Percentiles rank a stretch among this genome's conserved stretches.
Evolutionary conservation across 169 alveolate genomes (phyloP).

Genomic region (Plasmodium knowlesi): DNA sequence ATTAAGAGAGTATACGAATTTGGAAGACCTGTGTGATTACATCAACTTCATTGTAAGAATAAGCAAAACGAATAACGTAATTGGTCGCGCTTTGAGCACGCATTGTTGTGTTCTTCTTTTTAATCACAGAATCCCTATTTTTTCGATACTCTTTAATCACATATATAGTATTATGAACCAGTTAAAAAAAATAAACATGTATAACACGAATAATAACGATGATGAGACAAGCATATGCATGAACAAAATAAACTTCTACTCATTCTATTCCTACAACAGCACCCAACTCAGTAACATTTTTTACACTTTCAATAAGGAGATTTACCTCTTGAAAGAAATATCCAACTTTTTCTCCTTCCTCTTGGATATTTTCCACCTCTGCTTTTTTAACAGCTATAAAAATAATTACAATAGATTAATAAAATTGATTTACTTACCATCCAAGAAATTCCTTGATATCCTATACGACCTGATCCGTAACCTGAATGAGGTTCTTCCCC

Average conservation of each 20-base stretch:
- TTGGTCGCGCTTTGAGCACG: slow-evolving; percentile 48
- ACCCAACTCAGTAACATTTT: slow-evolving; percentile 33
- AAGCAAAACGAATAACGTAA: slow-evolving; percentile 67
- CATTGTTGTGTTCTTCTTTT: slow-evolving; percentile 63
- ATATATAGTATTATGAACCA: slow-evolving; percentile 14
- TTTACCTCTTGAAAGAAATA: slow-evolving; percentile 24
- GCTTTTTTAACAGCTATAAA: slow-evolving; percentile 62
- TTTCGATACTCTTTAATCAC: slow-evolving; percentile 52
- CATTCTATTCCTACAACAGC: slow-evolving; percentile 55
- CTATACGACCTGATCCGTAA: not conserved
- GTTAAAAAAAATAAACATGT: not conserved
- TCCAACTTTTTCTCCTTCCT: slow-evolving; percentile 45
- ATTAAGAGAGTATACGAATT: slow-evolving; percentile 42
- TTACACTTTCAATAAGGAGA: slow-evolving; percentile 68
- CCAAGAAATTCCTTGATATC: slow-evolving; percentile 10
- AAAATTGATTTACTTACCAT: slow-evolving; percentile 43
- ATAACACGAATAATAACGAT: not conserved
- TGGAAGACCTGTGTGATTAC: slow-evolving; percentile 74
- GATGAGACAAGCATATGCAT: slow-evolving; percentile 34
- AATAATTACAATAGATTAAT: slow-evolving; percentile 62
- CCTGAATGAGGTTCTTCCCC: slow-evolving; percentile 35
- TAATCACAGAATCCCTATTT: slow-evolving; percentile 72
- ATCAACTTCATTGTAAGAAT: slow-evolving; percentile 53
- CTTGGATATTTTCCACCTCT: slow-evolving; percentile 35
- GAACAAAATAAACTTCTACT: slow-evolving; percentile 65